These are phyloP conservation scores for Candida neerlandica DNA, from an alignment of 1,139 yeast genomes.

Conservation along the genomic window DNA sequence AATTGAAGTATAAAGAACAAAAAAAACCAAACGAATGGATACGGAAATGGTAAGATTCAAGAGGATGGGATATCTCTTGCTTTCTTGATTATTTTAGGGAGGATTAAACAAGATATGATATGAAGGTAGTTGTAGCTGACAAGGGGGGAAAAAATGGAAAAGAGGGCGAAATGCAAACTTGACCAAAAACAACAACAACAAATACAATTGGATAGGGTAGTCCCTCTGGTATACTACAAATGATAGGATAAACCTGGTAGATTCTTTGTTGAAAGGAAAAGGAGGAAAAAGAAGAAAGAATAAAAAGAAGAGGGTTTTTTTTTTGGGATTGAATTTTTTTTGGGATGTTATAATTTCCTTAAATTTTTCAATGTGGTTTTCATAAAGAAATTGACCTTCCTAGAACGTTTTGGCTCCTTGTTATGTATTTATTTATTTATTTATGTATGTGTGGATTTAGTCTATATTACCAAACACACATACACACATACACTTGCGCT, in stretches of 20 bases:
- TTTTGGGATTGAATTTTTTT: not conserved
- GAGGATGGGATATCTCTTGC: no score
- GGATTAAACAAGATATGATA: not conserved
- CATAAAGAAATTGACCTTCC: not conserved
- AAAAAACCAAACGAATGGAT: conserved; percentile 3
- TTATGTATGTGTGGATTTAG: no score
- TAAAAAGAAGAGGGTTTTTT: not conserved
- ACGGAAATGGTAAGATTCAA: not conserved
- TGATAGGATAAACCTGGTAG: not conserved
- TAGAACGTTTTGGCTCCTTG: not conserved
- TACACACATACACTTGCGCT: not conserved
- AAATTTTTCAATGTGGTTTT: not conserved
- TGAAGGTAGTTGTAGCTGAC: not conserved
- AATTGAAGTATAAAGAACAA: not conserved
- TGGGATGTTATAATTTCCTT: not conserved
- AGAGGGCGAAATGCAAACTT: not conserved
- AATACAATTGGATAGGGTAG: not conserved
- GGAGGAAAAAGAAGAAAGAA: not conserved
- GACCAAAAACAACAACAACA: conserved; percentile 1
- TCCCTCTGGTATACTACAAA: not conserved
- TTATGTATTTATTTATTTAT: not conserved
- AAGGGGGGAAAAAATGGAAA: not conserved
- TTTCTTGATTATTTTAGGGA: not conserved
- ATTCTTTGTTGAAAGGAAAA: no score
- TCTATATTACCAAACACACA: not conserved